phyloP scores from a whole-genome alignment of 2,329 filamentous ascomycete species.

The Lecanicillium sp. region DNA sequence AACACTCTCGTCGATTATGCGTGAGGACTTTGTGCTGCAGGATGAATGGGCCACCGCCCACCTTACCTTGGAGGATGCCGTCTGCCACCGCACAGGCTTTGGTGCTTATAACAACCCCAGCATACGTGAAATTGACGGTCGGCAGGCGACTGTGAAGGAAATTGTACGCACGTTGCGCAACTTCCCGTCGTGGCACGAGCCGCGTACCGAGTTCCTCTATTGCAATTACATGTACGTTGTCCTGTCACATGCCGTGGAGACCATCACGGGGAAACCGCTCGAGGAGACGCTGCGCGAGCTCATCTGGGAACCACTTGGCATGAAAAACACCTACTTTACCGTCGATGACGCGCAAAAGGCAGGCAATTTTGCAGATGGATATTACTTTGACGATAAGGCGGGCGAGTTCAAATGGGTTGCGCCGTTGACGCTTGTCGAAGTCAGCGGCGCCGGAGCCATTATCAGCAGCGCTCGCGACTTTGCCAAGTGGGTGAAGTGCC shows the following conservation, averaged over 20 bases:
- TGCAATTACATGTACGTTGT: slow-evolving; percentile 37
- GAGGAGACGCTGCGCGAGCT: slow-evolving; percentile 25
- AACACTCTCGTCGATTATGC: slow-evolving; percentile 31
- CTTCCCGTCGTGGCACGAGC: slow-evolving; percentile 30
- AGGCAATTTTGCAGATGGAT: neutral
- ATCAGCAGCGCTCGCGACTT: slow-evolving; percentile 39
- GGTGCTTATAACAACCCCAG: too few relatives aligned
- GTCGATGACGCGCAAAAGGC: slow-evolving; percentile 10
- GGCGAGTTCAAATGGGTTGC: slow-evolving; percentile 16
- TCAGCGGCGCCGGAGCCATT: slow-evolving; percentile 25
- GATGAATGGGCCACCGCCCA: slow-evolving; percentile 31
- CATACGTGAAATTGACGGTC: too few relatives aligned
- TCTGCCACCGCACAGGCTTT: slow-evolving; percentile 40
- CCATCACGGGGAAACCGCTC: slow-evolving; percentile 22
- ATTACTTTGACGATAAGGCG: slow-evolving; percentile 5
- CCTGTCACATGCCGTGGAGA: slow-evolving; percentile 31
- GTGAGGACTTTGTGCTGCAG: slow-evolving; percentile 36
- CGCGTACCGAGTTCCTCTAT: slow-evolving; percentile 34
- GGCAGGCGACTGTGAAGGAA: slow-evolving; percentile 9
- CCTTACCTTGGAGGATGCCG: slow-evolving; percentile 39
- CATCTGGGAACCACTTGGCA: slow-evolving; percentile 32
- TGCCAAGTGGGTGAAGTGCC: slow-evolving; percentile 35
- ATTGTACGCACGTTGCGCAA: slow-evolving; percentile 30
- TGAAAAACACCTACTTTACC: slow-evolving; percentile 27
- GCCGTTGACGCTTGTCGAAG: slow-evolving; percentile 12